Evolutionary conservation across 1,284 basidiomycete genomes (phyloP).

Genomic region (Trichosporon sp.): DNA sequence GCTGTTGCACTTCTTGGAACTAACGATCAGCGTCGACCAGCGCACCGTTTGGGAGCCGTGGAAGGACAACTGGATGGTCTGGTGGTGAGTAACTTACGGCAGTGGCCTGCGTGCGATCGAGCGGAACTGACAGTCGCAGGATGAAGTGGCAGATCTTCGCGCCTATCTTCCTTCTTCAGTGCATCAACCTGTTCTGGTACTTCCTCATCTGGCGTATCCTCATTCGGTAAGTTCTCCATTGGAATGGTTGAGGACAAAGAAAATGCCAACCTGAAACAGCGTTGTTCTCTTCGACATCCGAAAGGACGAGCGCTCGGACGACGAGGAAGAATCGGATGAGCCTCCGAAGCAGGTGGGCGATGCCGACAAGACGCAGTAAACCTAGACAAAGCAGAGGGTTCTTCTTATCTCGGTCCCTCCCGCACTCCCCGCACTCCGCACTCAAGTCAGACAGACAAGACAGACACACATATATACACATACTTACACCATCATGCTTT

Average conservation of each 20-base stretch:
- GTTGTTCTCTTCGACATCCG: slow-evolving; percentile 37
- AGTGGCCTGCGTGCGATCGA: not conserved
- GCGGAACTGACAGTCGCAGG: slow-evolving; percentile 37
- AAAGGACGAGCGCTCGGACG: slow-evolving; percentile 51
- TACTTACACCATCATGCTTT: not conserved
- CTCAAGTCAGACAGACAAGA: too few relatives aligned
- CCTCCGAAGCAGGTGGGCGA: slow-evolving; percentile 13
- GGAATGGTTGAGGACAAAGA: not conserved
- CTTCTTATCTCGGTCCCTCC: not conserved
- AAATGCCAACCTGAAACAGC: slow-evolving; percentile 15
- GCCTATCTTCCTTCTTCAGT: slow-evolving; percentile 68
- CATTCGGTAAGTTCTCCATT: slow-evolving; percentile 52
- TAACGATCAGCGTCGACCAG: slow-evolving; percentile 5
- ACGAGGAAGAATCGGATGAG: slow-evolving; percentile 40
- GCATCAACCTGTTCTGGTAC: slow-evolving; percentile 88
- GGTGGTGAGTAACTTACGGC: slow-evolving; percentile 50
- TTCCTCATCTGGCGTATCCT: slow-evolving; percentile 69
- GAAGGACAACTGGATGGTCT: slow-evolving; percentile 63
- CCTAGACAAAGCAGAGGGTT: not conserved
- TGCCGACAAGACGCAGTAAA: slow-evolving; percentile 17
- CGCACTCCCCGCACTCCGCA: too few relatives aligned
- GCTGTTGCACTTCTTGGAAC: not conserved
- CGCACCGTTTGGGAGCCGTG: slow-evolving; percentile 54
- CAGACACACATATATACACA: too few relatives aligned
- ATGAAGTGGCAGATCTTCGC: slow-evolving; percentile 74